Evolutionary conservation across 202 grass and related monocot species (phyloP), one percentile per base, ranked within the genome.

Genomic region (Bolboschoenoplectus hybrid): DNA sequence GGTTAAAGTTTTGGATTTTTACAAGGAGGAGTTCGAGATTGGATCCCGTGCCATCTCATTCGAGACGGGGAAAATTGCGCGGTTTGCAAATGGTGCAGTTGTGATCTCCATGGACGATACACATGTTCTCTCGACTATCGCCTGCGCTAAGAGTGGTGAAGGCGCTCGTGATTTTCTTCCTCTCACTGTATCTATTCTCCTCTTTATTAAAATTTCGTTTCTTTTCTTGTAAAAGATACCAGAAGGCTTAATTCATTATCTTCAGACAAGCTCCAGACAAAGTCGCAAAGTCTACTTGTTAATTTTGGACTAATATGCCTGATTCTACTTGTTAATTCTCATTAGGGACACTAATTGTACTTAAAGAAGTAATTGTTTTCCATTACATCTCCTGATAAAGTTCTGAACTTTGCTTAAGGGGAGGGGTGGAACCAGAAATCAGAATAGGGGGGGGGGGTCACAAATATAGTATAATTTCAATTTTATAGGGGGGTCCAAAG

Each of bases 71-170:
- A 99, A 99, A 89, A 90, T 99, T 1, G 97, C 97, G 26, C 91
- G 97, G 9, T 94, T 99, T 17, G 97, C 97, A 9, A 99, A 97
- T 41, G 97, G 93, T 63, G 88, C 93, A n/a, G 97, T 92, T 19
- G 93, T 97, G 43, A 92, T 99, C 83, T 89, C 90, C 67, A 97
- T 97, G 97, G 97, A 91, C 0, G 97, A 97, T 36, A 99, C 97
- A 51, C 76, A 97, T 70, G 97, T 99, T 63, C 92, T 97, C 52
- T 82, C 93, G 3, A 91, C 97, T 32, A 89, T 97, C 53, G 92
- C 90, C 66, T 89, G 90, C 19, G 82, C 92, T 69, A 97, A 85
- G 75, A 89, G 92, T 51, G 86, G 76, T 2, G 97, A 99, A 45
- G 91, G 86, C 57, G 74, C 86, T 72, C 90, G 91, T 17, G 97